These are phyloP conservation scores for Trichosporon sp. DNA, from an alignment of 1,284 basidiomycete genomes.

Conservation along the genomic window DNA sequence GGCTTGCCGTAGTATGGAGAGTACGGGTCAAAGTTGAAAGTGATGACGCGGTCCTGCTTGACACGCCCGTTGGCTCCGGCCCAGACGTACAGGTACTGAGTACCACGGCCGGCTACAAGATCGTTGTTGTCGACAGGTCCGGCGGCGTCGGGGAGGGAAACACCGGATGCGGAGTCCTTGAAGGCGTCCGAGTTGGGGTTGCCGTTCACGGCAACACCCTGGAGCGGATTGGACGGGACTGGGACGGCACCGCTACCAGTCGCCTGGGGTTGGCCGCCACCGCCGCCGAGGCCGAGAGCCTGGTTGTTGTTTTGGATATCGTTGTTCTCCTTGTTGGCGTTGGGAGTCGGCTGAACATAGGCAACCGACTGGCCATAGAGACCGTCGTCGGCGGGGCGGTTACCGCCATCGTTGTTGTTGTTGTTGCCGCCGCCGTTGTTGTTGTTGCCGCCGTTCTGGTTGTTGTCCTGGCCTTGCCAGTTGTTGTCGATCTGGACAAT, in stretches of 20 bases:
- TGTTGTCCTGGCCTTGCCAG: neutral
- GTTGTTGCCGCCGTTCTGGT: neutral
- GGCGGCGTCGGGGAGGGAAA: constrained; percentile 7
- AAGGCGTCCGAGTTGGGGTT: constrained; percentile 11
- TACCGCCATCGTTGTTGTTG: neutral
- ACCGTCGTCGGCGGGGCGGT: neutral
- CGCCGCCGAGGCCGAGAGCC: neutral
- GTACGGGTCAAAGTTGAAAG: constrained; percentile 29
- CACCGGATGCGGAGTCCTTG: neutral
- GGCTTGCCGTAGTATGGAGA: constrained; percentile 26
- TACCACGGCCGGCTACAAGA: constrained; percentile 7
- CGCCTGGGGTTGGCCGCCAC: neutral
- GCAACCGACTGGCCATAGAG: constrained; percentile 8
- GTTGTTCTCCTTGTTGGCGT: constrained; percentile 14
- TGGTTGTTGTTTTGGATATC: constrained; percentile 19
- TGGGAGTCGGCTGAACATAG: neutral
- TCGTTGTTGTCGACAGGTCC: constrained; percentile 14
- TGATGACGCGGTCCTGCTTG: constrained; percentile 27
- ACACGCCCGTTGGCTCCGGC: constrained; percentile 25
- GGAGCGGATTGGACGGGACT: neutral
- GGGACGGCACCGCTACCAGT: neutral
- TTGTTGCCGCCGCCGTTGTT: neutral
- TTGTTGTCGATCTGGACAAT: neutral
- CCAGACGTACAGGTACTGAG: constrained; percentile 32
- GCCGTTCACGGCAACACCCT: constrained; percentile 8